Evolutionary conservation across 2,329 filamentous ascomycete species (phyloP), one percentile per base, ranked within the genome.

Genomic region (Hypoxylon sp.): DNA sequence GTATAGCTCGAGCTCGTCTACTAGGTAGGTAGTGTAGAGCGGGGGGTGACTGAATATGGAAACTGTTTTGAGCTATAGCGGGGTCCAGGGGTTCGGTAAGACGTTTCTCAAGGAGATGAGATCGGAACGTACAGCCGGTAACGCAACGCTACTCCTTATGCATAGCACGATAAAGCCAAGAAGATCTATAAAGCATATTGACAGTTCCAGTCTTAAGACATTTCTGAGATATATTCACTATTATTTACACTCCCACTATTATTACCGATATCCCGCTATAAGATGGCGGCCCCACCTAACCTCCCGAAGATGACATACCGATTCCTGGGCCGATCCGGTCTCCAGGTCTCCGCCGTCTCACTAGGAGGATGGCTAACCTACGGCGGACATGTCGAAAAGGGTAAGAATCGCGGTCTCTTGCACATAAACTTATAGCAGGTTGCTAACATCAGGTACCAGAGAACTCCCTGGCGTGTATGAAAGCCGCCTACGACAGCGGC

Each of bases 341-440:
- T 93, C 17, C 87, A 92, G 75, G 89, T 93, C 32, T 93, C 90
- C 26, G 84, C 87, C 47, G 89, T 93, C 65, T 89, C 88, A 1
- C 81, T 93, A 2, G 91, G 88, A 61, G 86, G 88, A 68, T 89
- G 88, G 89, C 81, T 93, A 54, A 93, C 91, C 0, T 92, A 91
- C 68, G 91, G 91, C 56, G 90, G 89, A 17, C 88, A 91, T 69
- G 87, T 92, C 28, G 87, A 89, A 57, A 85, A 87, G 73, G 86
- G 88, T 88, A 79, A 68, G 79, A 69, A 7, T 32, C 11, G n/a
- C 24, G 3, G 32, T 4, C n/a, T 7, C 19, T 19, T 4, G 19
- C n/a, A 6, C 1, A 0, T 47, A n/a, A 26, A 19, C n/a, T n/a
- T 17, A 32, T 39, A 22, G 3, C 24, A 50, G 26, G 22, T 56